phyloP scores from a whole-genome alignment of 441 rosid genomes.

The Brassica hybrid region DNA sequence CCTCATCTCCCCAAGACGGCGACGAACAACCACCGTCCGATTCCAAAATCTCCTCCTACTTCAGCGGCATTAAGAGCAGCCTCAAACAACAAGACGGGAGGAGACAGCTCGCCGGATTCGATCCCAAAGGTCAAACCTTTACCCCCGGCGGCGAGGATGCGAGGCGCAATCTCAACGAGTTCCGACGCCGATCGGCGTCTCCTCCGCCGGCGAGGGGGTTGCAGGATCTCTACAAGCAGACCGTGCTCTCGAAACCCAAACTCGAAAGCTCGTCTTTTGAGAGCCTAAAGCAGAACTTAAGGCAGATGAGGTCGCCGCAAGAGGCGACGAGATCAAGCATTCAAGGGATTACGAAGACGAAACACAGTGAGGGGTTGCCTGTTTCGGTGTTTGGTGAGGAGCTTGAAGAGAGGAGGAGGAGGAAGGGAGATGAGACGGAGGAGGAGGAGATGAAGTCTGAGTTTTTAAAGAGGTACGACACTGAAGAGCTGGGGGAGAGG shows the following conservation, averaged over 20 bases:
- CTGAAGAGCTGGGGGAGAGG: constrained; percentile 56
- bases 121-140: neutral
- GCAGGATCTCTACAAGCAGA: constrained; percentile 49
- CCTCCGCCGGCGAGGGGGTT: constrained; percentile 34
- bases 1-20: too few species aligned
- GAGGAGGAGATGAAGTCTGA: constrained; percentile 37
- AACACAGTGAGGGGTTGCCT: constrained; percentile 43
- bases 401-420: constrained; percentile 21
- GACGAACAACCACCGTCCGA: constrained; percentile 1
- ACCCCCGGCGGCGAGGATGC: constrained; percentile 36
- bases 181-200: constrained; percentile 28
- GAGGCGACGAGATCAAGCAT: constrained; percentile 32
- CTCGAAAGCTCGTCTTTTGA: constrained; percentile 10
- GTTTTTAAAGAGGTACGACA: constrained; percentile 46
- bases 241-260: constrained; percentile 33
- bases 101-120: constrained; percentile 8
- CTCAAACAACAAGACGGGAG: constrained; percentile 38
- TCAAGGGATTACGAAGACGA: constrained; percentile 36
- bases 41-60: constrained; percentile 41
- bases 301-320: constrained; percentile 36
- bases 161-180: constrained; percentile 59
- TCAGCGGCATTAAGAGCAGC: constrained; percentile 50
- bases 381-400: constrained; percentile 47
- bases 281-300: constrained; percentile 47
- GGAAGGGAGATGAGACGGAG: neutral